Percentiles rank a stretch among this genome's conserved stretches.
Conservation (phyloP, 2,329 filamentous ascomycete species). For the Madurella fahalii region DNA sequence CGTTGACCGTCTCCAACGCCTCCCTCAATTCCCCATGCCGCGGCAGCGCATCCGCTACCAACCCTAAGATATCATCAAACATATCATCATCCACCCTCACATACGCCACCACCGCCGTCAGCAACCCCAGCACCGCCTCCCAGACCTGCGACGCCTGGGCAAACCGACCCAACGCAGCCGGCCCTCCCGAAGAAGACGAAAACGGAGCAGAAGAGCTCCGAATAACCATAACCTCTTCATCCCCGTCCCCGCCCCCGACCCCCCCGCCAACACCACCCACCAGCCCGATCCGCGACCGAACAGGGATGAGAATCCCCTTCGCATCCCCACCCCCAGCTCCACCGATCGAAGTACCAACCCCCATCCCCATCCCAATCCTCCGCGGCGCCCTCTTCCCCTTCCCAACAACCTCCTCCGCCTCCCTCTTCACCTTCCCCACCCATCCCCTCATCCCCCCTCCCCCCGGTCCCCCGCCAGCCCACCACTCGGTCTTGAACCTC, state of each 20-base stretch:
- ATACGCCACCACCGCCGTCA: conserved; percentile 58
- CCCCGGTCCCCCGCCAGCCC: conserved; percentile 34
- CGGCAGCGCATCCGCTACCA: conserved; percentile 52
- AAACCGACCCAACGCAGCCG: conserved; percentile 51
- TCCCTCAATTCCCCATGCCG: conserved; percentile 45
- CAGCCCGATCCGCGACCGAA: background rate
- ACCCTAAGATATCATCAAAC: conserved; percentile 66
- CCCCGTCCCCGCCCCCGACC: background rate
- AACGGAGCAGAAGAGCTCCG: conserved; percentile 2
- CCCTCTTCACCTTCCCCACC: conserved; percentile 42
- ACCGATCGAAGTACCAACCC: background rate
- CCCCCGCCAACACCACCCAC: background rate
- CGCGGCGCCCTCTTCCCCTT: conserved; percentile 8
- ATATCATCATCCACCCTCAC: conserved; percentile 63
- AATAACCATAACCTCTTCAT: background rate
- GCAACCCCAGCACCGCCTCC: conserved; percentile 55
- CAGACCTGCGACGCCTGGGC: conserved; percentile 60
- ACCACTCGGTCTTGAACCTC: conserved; percentile 74
- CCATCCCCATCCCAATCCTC: background rate
- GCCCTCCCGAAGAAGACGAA: background rate
- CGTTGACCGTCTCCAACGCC: conserved; percentile 61
- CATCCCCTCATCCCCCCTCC: conserved; percentile 43
- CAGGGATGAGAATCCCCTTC: conserved; percentile 19
- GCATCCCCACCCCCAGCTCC: background rate
- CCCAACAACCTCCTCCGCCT: conserved; percentile 30